Conservation (phyloP, 768 basidiomycete species). For the Postia placenta region DNA sequence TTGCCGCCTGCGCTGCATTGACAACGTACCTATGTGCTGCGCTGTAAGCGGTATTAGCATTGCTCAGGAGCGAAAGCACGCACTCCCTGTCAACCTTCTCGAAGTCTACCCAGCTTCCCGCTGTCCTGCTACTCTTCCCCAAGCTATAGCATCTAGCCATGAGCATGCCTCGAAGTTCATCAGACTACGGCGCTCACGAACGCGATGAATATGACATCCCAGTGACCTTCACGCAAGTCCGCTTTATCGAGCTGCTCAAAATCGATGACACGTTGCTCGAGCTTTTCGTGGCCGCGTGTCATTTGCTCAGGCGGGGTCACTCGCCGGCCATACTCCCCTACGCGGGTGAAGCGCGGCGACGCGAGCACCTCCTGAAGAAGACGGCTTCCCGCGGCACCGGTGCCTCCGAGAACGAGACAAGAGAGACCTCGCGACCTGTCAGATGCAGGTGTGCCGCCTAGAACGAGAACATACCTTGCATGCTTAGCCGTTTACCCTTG, state of each 20-base stretch:
- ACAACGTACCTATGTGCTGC: too few relatives aligned
- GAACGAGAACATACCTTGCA: too few relatives aligned
- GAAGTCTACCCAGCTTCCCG: conserved; percentile 46
- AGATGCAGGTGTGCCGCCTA: too few relatives aligned
- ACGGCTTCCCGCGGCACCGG: conserved; percentile 61
- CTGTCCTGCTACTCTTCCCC: conserved; percentile 63
- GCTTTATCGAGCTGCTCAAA: conserved; percentile 58
- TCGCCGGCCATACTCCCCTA: conserved; percentile 67
- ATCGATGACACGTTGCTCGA: conserved; percentile 61
- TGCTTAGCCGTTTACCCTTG: too few relatives aligned
- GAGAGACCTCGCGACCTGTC: too few relatives aligned
- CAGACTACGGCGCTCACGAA: conserved; percentile 28
- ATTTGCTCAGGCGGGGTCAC: conserved; percentile 41
- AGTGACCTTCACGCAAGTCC: conserved; percentile 46
- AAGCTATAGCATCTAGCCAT: background rate
- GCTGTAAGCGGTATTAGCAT: too few relatives aligned
- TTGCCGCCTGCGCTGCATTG: too few relatives aligned
- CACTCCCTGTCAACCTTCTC: conserved; percentile 77
- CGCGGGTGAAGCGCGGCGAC: conserved; percentile 45
- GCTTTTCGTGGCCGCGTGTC: conserved; percentile 42
- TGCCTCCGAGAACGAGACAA: conserved; percentile 74
- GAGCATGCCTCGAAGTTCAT: background rate
- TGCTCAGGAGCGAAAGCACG: too few relatives aligned
- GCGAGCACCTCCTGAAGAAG: conserved; percentile 57
- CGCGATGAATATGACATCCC: conserved; percentile 75